Conservation (phyloP, 345 rosid species). For the Lagerstroemia speciosa region DNA sequence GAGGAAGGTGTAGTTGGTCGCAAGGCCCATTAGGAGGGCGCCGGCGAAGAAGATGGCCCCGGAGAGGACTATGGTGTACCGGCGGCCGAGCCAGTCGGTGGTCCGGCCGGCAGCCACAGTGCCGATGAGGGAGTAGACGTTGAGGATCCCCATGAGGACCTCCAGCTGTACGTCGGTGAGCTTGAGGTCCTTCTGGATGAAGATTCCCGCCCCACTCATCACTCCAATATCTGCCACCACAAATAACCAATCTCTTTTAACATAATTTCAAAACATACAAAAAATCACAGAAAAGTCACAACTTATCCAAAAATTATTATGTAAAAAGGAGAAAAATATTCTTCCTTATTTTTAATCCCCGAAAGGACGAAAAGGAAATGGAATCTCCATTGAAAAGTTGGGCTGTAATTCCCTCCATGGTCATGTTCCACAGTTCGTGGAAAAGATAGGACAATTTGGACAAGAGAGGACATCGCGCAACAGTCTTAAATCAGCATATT, state of each 20-base stretch:
- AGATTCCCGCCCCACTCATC: slow-evolving; percentile 73
- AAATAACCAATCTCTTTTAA: too few relatives aligned
- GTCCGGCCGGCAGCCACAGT: slow-evolving; percentile 74
- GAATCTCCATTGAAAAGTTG: neutral
- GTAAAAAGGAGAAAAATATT: too few relatives aligned
- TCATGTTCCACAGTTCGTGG: neutral
- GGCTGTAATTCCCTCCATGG: too few relatives aligned
- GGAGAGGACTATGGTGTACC: slow-evolving; percentile 81
- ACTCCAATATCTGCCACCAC: slow-evolving; percentile 60
- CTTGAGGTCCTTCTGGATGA: slow-evolving; percentile 38
- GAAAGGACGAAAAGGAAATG: neutral
- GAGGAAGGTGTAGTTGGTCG: slow-evolving; percentile 74
- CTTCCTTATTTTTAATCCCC: neutral
- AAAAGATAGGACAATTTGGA: neutral
- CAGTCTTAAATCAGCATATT: too few relatives aligned
- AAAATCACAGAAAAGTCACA: too few relatives aligned
- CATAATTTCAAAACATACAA: too few relatives aligned
- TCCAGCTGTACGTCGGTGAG: slow-evolving; percentile 34
- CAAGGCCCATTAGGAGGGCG: slow-evolving; percentile 89
- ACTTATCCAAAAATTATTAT: too few relatives aligned
- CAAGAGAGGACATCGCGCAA: too few relatives aligned
- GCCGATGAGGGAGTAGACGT: slow-evolving; percentile 60
- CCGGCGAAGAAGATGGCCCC: slow-evolving; percentile 79
- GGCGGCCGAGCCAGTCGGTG: slow-evolving; percentile 87
- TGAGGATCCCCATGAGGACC: slow-evolving; percentile 53